These are phyloP conservation scores for Colletotrichum filicis DNA, from an alignment of 2,329 filamentous ascomycete species.

Conservation along the genomic window DNA sequence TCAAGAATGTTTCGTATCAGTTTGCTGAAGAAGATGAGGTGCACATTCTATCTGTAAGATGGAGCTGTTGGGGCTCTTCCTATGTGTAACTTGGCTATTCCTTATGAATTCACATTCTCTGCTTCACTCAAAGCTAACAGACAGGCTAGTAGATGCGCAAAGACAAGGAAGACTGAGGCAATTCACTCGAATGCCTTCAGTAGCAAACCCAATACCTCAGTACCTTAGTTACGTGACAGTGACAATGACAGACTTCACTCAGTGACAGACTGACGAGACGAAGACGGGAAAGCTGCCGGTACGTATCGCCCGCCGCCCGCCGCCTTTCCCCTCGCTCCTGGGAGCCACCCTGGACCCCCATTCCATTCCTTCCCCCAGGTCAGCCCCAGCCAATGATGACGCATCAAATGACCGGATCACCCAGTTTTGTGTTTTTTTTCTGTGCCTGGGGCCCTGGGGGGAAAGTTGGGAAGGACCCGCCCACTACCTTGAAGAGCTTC, in stretches of 20 bases:
- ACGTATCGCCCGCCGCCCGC: not conserved
- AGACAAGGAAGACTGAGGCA: not conserved
- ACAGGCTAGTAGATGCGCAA: not conserved
- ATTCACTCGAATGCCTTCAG: not conserved
- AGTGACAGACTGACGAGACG: not conserved
- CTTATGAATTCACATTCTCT: not conserved
- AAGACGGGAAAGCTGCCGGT: not conserved
- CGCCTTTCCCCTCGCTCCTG: not conserved
- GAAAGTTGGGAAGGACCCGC: not conserved
- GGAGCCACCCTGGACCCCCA: not conserved
- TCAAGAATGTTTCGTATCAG: conserved; percentile 5
- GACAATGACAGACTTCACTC: not conserved
- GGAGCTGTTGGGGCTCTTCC: not conserved
- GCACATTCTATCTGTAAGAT: not conserved
- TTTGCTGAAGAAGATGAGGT: conserved; percentile 15
- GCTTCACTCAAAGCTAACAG: not conserved
- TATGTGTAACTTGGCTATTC: no score
- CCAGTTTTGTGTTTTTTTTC: conserved; percentile 6
- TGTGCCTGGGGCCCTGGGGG: conserved; percentile 16
- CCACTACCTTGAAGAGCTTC: conserved; percentile 1
- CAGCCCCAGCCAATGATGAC: conserved; percentile 14
- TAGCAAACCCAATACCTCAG: not conserved
- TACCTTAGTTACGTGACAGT: no score
- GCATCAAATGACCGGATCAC: conserved; percentile 16
- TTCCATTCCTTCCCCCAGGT: not conserved